Evolutionary conservation across 495 filamentous ascomycete genomes (phyloP), one percentile per base, ranked within the genome.

Genomic region (Talaromyces proteolyticus): DNA sequence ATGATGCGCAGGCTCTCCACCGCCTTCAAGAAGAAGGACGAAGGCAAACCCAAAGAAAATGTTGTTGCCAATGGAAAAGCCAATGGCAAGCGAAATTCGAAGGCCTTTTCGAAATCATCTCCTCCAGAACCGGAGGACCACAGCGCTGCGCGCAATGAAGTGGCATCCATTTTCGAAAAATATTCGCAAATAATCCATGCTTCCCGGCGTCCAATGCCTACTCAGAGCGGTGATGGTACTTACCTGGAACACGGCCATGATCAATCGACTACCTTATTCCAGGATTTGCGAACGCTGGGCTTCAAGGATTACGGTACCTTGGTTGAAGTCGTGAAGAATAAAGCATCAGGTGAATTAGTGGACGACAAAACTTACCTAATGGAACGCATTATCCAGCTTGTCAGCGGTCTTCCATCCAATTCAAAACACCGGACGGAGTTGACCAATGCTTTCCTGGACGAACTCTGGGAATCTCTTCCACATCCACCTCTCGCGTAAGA

Each of bases 331-430:
- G 65, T 80, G 51, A 67, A 71, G 54, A 69, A 55, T 47, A 78
- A 82, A 60, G 67, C 64, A 18, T 68, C 67, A 16, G 81, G 86
- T 16, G 77, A 82, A 47, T 55, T 81, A 18, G 54, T 68, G 0
- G 82, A 89, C 54, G 88, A 93, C 63, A 91, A 90, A 71, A 89
- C 85, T 17, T 83, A 85, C 70, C 66, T 86, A 50, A 89, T 90
- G 85, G 87, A 91, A 59, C 73, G 74, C n/a, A 73, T 85, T 44
- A 88, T 89, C 57, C 84, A 88, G 75, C 76, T 91, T 39, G 87
- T 89, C 19, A 73, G 80, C 44, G 76, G 75, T 48, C 69, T 89
- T 38, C 85, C 84, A 5, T 61, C 71, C 26, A 60, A 76, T 51
- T 89, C 86, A 6, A 82, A 81, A 58, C 73, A 72, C 50, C 70